Conservation (phyloP, 306 rosid genomes). For the Crotalaria pallida region DNA sequence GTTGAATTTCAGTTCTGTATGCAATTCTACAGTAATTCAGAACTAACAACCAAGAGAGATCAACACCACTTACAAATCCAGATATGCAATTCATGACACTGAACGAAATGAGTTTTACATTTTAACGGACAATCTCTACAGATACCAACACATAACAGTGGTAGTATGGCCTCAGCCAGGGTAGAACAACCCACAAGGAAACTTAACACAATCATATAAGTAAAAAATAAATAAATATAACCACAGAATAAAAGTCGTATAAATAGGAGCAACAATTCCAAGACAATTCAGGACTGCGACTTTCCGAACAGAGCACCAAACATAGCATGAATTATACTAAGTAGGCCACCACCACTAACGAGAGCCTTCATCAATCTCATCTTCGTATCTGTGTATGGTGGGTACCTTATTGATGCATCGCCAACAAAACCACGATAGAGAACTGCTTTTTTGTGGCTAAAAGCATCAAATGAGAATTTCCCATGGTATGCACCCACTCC, state of each 20-base stretch:
- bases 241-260: not conserved
- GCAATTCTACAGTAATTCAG: no score
- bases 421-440: conserved; percentile 69
- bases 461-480: conserved; percentile 89
- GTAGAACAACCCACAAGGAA: not conserved
- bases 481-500: conserved; percentile 97
- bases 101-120: not conserved
- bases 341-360: conserved; percentile 55
- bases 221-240: not conserved
- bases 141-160: not conserved
- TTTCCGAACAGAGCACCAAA: conserved; percentile 70
- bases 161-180: not conserved
- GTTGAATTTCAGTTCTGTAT: no score
- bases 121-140: not conserved
- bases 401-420: conserved; percentile 78
- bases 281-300: conserved; percentile 37
- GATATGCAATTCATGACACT: not conserved
- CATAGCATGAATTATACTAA: conserved; percentile 56
- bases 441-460: conserved; percentile 92
- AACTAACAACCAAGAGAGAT: not conserved
- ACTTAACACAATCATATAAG: not conserved
- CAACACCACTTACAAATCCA: not conserved
- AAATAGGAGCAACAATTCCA: not conserved
- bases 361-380: conserved; percentile 70
- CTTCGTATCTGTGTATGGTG: conserved; percentile 82